Evolutionary conservation across 129 eudicot genomes (phyloP).

Genomic region (Pseudognaphalium luteoalbum): DNA sequence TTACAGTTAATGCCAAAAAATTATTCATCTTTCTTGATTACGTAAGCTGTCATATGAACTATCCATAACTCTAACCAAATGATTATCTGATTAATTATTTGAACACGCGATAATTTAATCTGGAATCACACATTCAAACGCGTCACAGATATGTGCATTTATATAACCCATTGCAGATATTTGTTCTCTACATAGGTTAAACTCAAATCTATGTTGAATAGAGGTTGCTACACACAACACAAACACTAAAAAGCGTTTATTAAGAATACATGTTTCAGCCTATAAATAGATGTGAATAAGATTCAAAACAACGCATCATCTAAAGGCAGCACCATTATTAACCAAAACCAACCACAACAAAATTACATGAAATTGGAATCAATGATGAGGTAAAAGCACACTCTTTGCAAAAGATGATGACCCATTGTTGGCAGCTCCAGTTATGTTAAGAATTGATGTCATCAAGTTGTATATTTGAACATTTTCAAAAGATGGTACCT

Average conservation of each 20-base stretch:
- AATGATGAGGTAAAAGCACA: conserved; percentile 45
- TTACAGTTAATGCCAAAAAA: no score
- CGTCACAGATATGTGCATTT: not conserved
- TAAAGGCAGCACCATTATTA: conserved; percentile 3
- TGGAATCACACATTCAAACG: not conserved
- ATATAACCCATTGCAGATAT: not conserved
- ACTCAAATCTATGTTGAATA: not conserved
- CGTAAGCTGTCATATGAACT: not conserved
- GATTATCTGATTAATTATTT: no score
- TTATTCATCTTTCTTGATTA: not conserved
- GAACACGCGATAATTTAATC: no score
- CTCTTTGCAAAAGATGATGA: conserved; percentile 44
- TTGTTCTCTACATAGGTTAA: not conserved
- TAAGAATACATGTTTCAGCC: not conserved
- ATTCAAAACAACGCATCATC: not conserved
- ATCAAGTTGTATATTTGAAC: conserved; percentile 65
- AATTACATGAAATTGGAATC: not conserved
- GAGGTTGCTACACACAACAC: not conserved
- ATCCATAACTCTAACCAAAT: no score
- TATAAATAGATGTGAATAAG: not conserved
- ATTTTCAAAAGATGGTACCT: conserved; percentile 78
- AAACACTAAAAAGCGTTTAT: not conserved
- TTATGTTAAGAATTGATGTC: conserved; percentile 47
- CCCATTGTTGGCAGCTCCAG: conserved; percentile 74
- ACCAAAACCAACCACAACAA: not conserved